phyloP scores from a whole-genome alignment of 2,329 filamentous ascomycete species.

The Neofusicoccum laricinum region DNA sequence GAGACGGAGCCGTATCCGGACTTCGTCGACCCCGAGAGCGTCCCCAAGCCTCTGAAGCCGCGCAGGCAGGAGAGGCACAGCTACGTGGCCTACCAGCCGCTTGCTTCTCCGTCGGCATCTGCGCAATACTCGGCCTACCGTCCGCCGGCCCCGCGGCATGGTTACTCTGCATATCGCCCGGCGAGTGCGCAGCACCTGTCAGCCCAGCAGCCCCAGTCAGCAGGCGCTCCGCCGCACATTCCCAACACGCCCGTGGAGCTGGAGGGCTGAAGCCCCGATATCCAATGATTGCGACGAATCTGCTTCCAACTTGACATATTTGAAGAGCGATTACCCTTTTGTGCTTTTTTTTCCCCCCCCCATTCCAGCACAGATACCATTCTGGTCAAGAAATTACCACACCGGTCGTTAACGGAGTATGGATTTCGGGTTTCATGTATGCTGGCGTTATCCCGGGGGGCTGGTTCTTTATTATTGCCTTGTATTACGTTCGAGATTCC shows the following conservation, averaged over 20 bases:
- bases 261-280: background rate
- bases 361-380: background rate
- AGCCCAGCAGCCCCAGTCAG: background rate
- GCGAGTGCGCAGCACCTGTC: background rate
- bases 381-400: background rate
- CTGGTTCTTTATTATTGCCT: too few relatives aligned
- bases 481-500: too few relatives aligned
- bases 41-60: background rate
- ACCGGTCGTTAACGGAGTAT: background rate
- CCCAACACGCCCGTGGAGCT: background rate
- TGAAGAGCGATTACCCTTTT: background rate
- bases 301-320: background rate
- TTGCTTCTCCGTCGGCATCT: background rate
- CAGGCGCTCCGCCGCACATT: background rate
- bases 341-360: too few relatives aligned
- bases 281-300: background rate
- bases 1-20: background rate
- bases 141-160: background rate
- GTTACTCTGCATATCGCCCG: background rate
- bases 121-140: background rate
- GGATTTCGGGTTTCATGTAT: too few relatives aligned
- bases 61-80: background rate
- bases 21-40: background rate
- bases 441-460: too few relatives aligned
- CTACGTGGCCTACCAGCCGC: constrained; percentile 6